Evolutionary conservation across 2,329 filamentous ascomycete species (phyloP), one percentile per base, ranked within the genome.

Genomic region (Byssothecium circinans): DNA sequence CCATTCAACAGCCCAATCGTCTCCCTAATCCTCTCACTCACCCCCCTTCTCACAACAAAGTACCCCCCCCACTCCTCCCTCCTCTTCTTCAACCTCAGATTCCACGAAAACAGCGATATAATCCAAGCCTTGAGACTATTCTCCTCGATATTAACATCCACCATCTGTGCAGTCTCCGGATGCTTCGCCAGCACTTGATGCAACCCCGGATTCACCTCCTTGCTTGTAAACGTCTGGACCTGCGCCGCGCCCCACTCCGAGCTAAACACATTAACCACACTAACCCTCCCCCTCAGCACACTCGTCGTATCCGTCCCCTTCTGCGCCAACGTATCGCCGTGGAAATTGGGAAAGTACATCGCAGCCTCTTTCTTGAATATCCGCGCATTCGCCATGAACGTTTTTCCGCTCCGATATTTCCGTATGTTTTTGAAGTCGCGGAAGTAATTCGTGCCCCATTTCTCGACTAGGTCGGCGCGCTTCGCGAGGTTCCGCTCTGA

Each of bases 331-430:
- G 91, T 96, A 58, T 82, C 78, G 37, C 94, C 94, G 68, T 81
- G 82, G 49, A 99, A 78, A 74, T 99, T 99, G 37, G 94, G 94
- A 75, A 99, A 96, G 78, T 88, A 97, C 54, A 96, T 81, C 4
- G 92, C 87, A 42, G 85, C 81, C 32, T 95, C 89, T 56, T 81
- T 81, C 64, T 85, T 87, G 79, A 97, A 97, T 40, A 92, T 80
- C n/a, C 87, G 80, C 3, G 88, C 83, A 30, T 92, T 92, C 17
- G 90, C 85, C 42, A 92, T 77, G 74, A 96, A 99, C 19, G 90
- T 90, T 74, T 99, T 99, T 64, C 94, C 94, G 61, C 91, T 84
- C 74, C 80, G 74, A 56, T 94, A 86, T 57, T 73, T 70, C 19
- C 86, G 79, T 71, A 96, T 82, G 73, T 95, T 94, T 50, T 83